phyloP scores from a whole-genome alignment of 495 filamentous ascomycete genomes.

The Penicillium fimorum region DNA sequence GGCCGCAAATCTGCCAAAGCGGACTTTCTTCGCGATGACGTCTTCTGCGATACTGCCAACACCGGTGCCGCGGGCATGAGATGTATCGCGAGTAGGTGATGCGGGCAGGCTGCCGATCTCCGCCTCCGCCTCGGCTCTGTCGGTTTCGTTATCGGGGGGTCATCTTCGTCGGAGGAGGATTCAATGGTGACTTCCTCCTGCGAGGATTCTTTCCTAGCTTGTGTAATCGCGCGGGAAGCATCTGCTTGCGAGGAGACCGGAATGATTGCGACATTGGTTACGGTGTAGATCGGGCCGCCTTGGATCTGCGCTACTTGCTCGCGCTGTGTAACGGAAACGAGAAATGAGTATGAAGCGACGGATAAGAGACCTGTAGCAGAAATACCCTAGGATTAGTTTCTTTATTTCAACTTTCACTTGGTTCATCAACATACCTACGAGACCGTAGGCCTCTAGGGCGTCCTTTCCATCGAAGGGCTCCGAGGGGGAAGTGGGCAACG shows the following conservation, averaged over 20 bases:
- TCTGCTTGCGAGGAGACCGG: slow-evolving; percentile 75
- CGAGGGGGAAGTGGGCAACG: slow-evolving; percentile 36
- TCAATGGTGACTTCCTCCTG: slow-evolving; percentile 30
- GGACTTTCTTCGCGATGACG: slow-evolving; percentile 72
- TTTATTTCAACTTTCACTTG: neutral
- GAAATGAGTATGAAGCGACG: slow-evolving; percentile 71
- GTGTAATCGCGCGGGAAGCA: slow-evolving; percentile 65
- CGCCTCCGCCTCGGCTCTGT: slow-evolving; percentile 31
- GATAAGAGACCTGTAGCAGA: slow-evolving; percentile 61
- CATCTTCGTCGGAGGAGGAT: slow-evolving; percentile 38
- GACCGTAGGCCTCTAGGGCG: slow-evolving; percentile 73
- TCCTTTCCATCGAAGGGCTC: slow-evolving; percentile 39
- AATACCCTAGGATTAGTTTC: neutral
- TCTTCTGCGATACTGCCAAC: slow-evolving; percentile 72
- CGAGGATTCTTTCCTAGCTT: slow-evolving; percentile 52
- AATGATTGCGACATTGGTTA: slow-evolving; percentile 83
- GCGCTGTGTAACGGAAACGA: slow-evolving; percentile 78
- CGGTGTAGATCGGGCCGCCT: slow-evolving; percentile 76
- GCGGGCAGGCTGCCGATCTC: slow-evolving; percentile 35
- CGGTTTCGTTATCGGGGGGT: slow-evolving; percentile 37
- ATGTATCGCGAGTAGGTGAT: slow-evolving; percentile 28
- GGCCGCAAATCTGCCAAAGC: slow-evolving; percentile 83
- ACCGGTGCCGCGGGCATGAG: slow-evolving; percentile 28
- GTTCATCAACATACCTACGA: slow-evolving; percentile 64
- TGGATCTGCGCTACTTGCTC: slow-evolving; percentile 85